A percentile compares a stretch with the other conserved stretches of the same genome.
Conservation (phyloP, 495 filamentous ascomycete genomes). For the Aspergillus hancockii region DNA sequence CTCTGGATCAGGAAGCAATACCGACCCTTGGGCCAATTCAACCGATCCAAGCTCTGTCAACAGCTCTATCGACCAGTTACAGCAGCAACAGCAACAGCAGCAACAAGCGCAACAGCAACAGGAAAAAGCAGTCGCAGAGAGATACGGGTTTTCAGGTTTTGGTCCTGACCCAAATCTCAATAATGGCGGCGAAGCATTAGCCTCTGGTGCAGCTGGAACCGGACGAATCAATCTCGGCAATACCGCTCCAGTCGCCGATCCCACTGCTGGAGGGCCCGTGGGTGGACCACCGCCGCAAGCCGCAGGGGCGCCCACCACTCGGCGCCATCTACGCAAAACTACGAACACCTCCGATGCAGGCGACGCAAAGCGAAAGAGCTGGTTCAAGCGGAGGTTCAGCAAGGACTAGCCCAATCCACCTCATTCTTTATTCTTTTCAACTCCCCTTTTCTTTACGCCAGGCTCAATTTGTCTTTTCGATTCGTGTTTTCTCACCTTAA, state of each 20-base stretch:
- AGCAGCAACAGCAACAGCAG: slow-evolving; percentile 48
- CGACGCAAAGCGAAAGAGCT: slow-evolving; percentile 78
- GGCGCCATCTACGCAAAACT: slow-evolving; percentile 30
- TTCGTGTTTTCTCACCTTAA: slow-evolving; percentile 30
- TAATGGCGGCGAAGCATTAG: slow-evolving; percentile 9
- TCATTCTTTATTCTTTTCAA: not conserved
- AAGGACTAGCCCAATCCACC: slow-evolving; percentile 42
- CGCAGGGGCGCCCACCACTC: slow-evolving; percentile 30
- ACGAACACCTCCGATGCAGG: slow-evolving; percentile 18
- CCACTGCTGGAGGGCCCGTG: slow-evolving; percentile 26
- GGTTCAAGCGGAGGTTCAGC: slow-evolving; percentile 83
- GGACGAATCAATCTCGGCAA: slow-evolving; percentile 19
- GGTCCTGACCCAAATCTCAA: slow-evolving; percentile 39
- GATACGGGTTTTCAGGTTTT: slow-evolving; percentile 57
- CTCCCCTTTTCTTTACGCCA: slow-evolving; percentile 13
- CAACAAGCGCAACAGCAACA: slow-evolving; percentile 25
- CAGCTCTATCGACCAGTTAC: slow-evolving; percentile 78
- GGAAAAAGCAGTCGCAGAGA: slow-evolving; percentile 54
- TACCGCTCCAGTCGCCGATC: slow-evolving; percentile 20
- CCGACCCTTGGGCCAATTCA: slow-evolving; percentile 73
- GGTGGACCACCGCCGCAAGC: slow-evolving; percentile 22
- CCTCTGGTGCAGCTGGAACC: slow-evolving; percentile 14
- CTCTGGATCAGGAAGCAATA: slow-evolving; percentile 64
- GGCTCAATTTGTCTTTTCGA: slow-evolving; percentile 17
- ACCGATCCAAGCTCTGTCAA: slow-evolving; percentile 91